Conservation (phyloP, 2,329 filamentous ascomycete species). For the Thermothelomyces thermophilus region DNA sequence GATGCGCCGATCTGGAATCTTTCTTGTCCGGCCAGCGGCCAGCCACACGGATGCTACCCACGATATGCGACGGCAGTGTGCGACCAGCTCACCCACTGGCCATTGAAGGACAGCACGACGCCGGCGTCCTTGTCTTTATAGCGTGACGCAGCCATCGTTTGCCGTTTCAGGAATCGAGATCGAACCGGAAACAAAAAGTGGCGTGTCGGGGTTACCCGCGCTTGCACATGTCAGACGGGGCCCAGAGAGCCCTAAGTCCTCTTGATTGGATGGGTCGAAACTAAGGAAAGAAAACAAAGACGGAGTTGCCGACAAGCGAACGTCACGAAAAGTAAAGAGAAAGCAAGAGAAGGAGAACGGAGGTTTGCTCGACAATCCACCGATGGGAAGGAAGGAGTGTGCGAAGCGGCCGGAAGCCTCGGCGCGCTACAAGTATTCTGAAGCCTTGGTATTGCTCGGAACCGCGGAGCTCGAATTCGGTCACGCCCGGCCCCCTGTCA, state of each 20-base stretch:
- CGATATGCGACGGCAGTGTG: conserved; percentile 82
- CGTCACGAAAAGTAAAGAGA: background rate
- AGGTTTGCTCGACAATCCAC: background rate
- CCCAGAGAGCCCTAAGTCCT: background rate
- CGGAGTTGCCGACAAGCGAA: background rate
- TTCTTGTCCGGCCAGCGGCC: no score
- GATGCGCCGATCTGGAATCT: background rate
- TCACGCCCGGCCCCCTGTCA: background rate
- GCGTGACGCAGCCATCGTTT: conserved; percentile 37
- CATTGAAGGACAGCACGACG: conserved; percentile 62
- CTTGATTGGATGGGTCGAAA: background rate
- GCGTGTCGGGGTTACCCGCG: background rate
- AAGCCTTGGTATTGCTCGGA: background rate
- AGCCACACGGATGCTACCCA: conserved; percentile 44
- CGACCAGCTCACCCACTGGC: conserved; percentile 81
- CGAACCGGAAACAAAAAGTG: background rate
- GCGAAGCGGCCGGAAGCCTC: conserved; percentile 15
- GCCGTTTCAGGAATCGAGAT: background rate
- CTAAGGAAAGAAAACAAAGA: background rate
- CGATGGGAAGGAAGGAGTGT: no score
- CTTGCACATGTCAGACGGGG: conserved; percentile 3
- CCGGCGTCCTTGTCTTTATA: conserved; percentile 62
- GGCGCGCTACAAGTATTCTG: conserved; percentile 14
- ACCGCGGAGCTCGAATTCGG: background rate
- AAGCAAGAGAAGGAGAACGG: background rate